Evolutionary conservation across 805 yeast species (phyloP).

Genomic region (Saturnispora kantuleensis): DNA sequence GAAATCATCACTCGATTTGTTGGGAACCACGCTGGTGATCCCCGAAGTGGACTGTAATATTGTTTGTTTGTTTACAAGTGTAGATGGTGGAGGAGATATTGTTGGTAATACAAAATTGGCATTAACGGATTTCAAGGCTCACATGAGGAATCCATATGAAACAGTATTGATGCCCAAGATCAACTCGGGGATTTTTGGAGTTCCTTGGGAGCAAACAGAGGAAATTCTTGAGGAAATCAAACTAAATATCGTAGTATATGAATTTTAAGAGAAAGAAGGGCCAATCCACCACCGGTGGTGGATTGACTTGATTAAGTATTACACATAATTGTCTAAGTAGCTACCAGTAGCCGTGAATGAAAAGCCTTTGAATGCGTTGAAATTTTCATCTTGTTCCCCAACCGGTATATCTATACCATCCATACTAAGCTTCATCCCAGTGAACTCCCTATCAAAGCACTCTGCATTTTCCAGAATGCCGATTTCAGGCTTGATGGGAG

Average conservation of each 20-base stretch:
- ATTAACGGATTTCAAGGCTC: conserved; percentile 34
- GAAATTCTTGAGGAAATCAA: conserved; percentile 30
- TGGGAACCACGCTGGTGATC: conserved; percentile 49
- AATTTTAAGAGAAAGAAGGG: conserved; percentile 18
- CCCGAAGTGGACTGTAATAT: conserved; percentile 31
- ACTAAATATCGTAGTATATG: conserved; percentile 38
- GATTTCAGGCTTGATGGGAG: conserved; percentile 70
- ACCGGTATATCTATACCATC: conserved; percentile 1
- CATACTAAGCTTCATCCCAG: conserved; percentile 38
- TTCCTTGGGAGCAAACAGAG: conserved; percentile 71
- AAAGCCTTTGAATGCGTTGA: conserved; percentile 32
- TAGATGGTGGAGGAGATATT: conserved; percentile 42
- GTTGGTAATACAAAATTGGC: conserved; percentile 42
- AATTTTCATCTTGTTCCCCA: neutral
- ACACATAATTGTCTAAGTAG: conserved; percentile 25
- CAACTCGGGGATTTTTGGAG: conserved; percentile 70
- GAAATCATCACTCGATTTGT: conserved; percentile 23
- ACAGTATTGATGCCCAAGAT: conserved; percentile 61
- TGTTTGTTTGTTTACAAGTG: conserved; percentile 70
- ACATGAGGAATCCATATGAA: conserved; percentile 21
- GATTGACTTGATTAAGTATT: neutral
- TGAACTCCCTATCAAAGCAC: conserved; percentile 69
- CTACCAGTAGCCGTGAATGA: conserved; percentile 35
- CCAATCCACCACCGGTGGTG: neutral
- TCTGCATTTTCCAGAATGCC: conserved; percentile 70